Evolutionary conservation across 306 rosid genomes (phyloP).

Genomic region (Citrullus colocynthis): DNA sequence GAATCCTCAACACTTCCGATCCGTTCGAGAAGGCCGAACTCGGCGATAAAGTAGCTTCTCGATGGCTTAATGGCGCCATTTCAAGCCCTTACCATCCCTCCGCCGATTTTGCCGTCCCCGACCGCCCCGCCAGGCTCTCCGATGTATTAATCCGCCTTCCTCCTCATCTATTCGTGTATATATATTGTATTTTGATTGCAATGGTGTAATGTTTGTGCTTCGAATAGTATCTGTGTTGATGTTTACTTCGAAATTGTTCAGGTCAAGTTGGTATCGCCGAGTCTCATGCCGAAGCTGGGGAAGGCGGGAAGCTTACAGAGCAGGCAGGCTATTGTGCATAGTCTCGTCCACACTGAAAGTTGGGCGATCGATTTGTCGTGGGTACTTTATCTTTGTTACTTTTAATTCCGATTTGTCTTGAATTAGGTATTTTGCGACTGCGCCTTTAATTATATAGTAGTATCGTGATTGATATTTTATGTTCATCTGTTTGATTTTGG

Average conservation of each 20-base stretch:
- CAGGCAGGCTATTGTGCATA: conserved; percentile 70
- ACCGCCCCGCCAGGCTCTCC: conserved; percentile 72
- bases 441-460: not conserved
- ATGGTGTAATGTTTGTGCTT: conserved; percentile 14
- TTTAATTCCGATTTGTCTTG: not conserved
- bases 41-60: conserved; percentile 49
- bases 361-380: conserved; percentile 93
- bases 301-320: conserved; percentile 90
- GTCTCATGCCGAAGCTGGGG: conserved; percentile 90
- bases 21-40: conserved; percentile 74
- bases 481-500: not conserved
- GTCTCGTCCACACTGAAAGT: conserved; percentile 79
- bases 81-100: conserved; percentile 34
- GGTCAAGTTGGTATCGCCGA: conserved; percentile 65
- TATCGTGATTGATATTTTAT: too few relatives aligned
- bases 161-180: not conserved
- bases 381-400: conserved; percentile 25
- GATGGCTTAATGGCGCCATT: conserved; percentile 59
- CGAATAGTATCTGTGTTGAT: conserved; percentile 8
- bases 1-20: conserved; percentile 65
- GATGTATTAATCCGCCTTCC: conserved; percentile 14
- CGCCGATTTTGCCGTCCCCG: conserved; percentile 36
- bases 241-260: conserved; percentile 1
- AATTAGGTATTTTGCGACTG: not conserved
- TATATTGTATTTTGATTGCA: not conserved